phyloP scores from a whole-genome alignment of 1,139 yeast species.

The Eremothecium sinecaudum region DNA sequence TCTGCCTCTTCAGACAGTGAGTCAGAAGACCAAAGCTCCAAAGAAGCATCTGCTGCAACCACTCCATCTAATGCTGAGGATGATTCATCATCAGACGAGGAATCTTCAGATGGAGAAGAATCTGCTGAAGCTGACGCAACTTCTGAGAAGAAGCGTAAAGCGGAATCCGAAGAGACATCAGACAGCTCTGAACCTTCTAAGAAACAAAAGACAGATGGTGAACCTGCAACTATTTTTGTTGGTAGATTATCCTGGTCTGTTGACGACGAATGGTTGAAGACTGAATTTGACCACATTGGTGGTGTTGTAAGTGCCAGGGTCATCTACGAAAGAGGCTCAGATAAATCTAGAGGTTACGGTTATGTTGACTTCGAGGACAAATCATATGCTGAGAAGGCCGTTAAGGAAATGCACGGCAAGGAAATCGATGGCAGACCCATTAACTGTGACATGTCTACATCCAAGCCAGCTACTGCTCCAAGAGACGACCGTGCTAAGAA shows the following conservation, averaged over 20 bases:
- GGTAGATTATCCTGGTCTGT: conserved; percentile 97
- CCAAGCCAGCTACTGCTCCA: conserved; percentile 55
- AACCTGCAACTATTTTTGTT: conserved; percentile 85
- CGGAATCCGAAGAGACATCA: conserved; percentile 25
- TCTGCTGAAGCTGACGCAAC: neutral
- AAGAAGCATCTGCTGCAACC: conserved; percentile 10
- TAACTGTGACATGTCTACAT: conserved; percentile 83
- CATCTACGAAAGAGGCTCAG: conserved; percentile 83
- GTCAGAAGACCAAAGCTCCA: conserved; percentile 12
- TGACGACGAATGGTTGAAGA: conserved; percentile 86
- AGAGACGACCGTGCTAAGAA: conserved; percentile 70
- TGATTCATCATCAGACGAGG: conserved; percentile 14
- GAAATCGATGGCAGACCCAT: conserved; percentile 97
- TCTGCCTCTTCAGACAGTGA: conserved; percentile 10
- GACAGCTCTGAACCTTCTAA: conserved; percentile 29
- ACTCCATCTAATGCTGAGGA: conserved; percentile 6
- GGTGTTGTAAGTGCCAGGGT: conserved; percentile 87
- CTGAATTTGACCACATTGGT: conserved; percentile 75
- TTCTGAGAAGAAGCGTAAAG: conserved; percentile 35
- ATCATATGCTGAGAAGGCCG: conserved; percentile 79
- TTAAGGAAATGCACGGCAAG: conserved; percentile 75
- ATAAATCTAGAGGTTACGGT: conserved; percentile 96
- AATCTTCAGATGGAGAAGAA: conserved; percentile 16
- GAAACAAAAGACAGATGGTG: conserved; percentile 36
- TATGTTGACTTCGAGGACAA: conserved; percentile 85